Base-by-base conservation (phyloP, 768 basidiomycete species). In the Auricularia auricula-judae region DNA sequence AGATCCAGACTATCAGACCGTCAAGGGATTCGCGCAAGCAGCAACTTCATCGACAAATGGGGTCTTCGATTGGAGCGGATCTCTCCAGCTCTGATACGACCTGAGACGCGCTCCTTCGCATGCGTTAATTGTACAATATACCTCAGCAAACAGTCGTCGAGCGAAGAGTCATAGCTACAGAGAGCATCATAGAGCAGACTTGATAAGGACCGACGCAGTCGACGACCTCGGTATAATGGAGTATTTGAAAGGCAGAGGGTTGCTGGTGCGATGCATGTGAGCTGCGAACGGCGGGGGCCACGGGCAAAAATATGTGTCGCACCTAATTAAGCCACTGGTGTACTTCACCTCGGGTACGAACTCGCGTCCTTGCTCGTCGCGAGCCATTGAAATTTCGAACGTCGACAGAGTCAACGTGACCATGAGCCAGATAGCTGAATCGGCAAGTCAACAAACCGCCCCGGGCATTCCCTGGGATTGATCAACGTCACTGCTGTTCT, bases 251-350 rank as follows among this genome's bases (percentile, higher is more conserved):
- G 29, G 29, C 29, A 29, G 29, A 29, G 29, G 29, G 29, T 29
- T 29, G 29, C 29, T 29, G 29, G 29, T 29, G 29, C 0, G 29
- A 29, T 29, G 29, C 29, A 29, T 29, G 29, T 29, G 29, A 29
- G 29, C 29, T 29, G 29, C 29, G 29, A 29, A 29, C 29, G 29
- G 29, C 29, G 29, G 29, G 29, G 29, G 29, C 0, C 29, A 29
- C 29, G 29, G 29, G 29, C 29, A 29, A 29, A 29, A 29, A 29
- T 29, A 29, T 29, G 29, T 29, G 29, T 29, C 29, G 29, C 29
- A 35, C 34, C n/a, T 35, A 14, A 73, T 67, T 3, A 73, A 62
- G 1, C 74, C 72, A 1, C 70, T 68, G 1, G 69, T 73, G n/a
- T 64, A 76, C 44, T 73, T 61, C 1, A 72, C 66, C 2, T 66